Evolutionary conservation across 768 basidiomycete species (phyloP), one percentile per base, ranked within the genome.

Genomic region (Mrakia blollopis): DNA sequence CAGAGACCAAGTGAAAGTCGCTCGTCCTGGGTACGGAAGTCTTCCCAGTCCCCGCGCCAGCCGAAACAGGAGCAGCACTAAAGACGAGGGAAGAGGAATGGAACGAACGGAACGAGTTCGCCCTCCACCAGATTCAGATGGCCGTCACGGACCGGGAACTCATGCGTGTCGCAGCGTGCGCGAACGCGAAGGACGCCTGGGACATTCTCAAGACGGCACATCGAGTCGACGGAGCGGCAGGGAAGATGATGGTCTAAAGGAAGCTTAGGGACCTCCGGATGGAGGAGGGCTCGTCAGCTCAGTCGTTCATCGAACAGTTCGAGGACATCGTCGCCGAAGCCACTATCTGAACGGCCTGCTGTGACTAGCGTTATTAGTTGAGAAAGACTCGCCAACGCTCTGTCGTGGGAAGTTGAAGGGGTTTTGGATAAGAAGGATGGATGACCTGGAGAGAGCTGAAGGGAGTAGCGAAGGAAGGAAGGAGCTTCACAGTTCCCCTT

Each of bases 101-200:
- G 63, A 35, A 65, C 63, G 35, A 65, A 35, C 63, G 63, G 35
- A 65, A 65, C 63, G 63, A 65, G 63, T 65, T 65, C 63, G 63
- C 63, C 63, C 63, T 65, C 32, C 63, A 65, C 21, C 63, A 30
- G 63, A 65, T 65, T 18, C 63, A 65, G 63, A 65, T 65, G 63
- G 35, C 28, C 63, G 63, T 65, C 28, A 30, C 63, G 32, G 63
- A 65, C 63, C 28, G 35, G 63, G 63, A 65, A 35, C 63, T 65
- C 16, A 65, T 65, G 28, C 28, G 28, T 28, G 35, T 65, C 63
- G 28, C 28, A 35, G 63, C 28, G 28, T 28, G 28, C 63, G 32
- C 63, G 35, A 30, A 30, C 28, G 63, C 63, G 21, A 28, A 65
- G 9, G 63, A 65, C 32, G 63, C 63, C 63, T 65, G 63, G 63